Evolutionary conservation across 2,329 filamentous ascomycete genomes (phyloP), one percentile per base, ranked within the genome.

Genomic region (Colletotrichum chlorophyti): DNA sequence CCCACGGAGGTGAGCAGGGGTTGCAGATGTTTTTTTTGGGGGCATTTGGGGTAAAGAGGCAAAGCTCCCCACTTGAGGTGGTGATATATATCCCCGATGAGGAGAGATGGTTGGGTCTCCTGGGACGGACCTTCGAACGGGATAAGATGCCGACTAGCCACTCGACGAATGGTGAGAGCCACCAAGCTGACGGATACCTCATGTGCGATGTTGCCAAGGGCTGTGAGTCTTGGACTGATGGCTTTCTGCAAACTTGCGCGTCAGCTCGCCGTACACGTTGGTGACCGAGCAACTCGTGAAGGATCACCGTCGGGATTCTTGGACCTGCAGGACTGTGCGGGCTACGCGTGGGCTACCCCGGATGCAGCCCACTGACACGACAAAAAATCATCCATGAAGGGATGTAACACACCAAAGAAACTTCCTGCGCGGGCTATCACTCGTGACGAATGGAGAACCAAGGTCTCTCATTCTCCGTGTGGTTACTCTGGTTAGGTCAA

Each of bases 81-180:
- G 54, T 42, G 41, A 53, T 58, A 42, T 58, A 58, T 58, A 58
- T 48, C 45, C 27, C 54, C 54, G 49, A 43, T 15, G 49, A 24
- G 3, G 42, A 54, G 49, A 40, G 27, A 32, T 21, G 35, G 14
- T n/a, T 15, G 21, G n/a, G 21, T 11, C 21, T 34, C n/a, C 15
- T 15, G 23, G 10, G 38, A 15, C 31, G 12, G 47, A 21, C 17
- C 15, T 29, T 19, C 29, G 54, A 58, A 53, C 35, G 12, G 41
- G 40, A 47, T 42, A 49, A 53, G 23, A 15, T 47, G 41, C 54
- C 54, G 54, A 2, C 11, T 29, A 40, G 23, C 41, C 54, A 27
- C 40, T 12, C 19, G n/a, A 6, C 21, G 35, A 31, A 15, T 12
- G 11, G 35, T n/a, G 17, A 19, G 34, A 37, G 32, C 27, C 17